Evolutionary conservation across 257 asterid species (phyloP), one percentile per base, ranked within the genome.

Genomic region (Datura wrightii): DNA sequence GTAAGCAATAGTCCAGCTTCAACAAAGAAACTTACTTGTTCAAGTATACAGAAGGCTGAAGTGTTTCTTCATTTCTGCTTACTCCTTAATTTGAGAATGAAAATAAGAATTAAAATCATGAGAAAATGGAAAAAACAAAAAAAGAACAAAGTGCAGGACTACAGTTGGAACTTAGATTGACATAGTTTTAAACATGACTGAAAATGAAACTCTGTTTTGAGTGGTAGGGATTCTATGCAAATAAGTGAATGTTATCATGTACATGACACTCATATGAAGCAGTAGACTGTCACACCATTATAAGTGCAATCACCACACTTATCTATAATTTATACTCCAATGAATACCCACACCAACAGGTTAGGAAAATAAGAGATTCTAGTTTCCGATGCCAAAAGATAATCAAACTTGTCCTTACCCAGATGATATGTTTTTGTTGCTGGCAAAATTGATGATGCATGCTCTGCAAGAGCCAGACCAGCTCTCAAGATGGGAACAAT

Each of bases 391-490:
- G 37, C 63, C 48, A 53, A 16, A 44, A 83, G 63, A 50, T 82
- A 37, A 37, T 39, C 10, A 39, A 50, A 52, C 48, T 54, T 86
- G 62, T 72, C 86, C 42, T 83, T 89, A 97, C 99, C 99, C 84
- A 97, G 85, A 91, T 97, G 99, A 87, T 93, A 94, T 76, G 92
- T 97, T 79, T 89, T 95, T 79, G 92, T 92, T 19, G 97, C 93
- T 2, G 99, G 98, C 85, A 97, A 90, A 89, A 97, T 82, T 83
- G 97, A 92, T 70, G 98, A 84, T 82, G 98, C 98, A 85, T 94
- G 92, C 89, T 97, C 99, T 13, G 99, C 98, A 88, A 97, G 92
- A 82, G 97, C 99, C 86, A 97, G 97, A 83, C 99, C 99, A 84
- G 98, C 99, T 89, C 99, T 95, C 96, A 97, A 87, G 86, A 97